Percentiles rank a stretch among this genome's conserved stretches.
Conservation (phyloP, 352 stramenopile genomes). For the Pilasporangium apinafurcum region DNA sequence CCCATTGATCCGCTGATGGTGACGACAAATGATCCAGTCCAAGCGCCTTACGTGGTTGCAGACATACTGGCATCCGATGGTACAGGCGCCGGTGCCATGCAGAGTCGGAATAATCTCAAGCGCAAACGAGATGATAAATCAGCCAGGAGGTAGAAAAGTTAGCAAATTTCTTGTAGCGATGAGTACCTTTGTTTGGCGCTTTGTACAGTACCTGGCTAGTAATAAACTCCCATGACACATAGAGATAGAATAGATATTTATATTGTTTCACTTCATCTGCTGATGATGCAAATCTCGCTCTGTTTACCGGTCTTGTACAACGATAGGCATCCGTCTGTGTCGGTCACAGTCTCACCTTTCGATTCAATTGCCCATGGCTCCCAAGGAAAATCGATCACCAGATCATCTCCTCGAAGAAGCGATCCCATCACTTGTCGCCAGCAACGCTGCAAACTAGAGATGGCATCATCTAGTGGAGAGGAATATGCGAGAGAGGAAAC, state of each 20-base stretch:
- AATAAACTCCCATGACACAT: not conserved
- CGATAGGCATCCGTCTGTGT: constrained; percentile 37
- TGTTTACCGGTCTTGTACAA: constrained; percentile 31
- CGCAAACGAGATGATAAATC: constrained; percentile 60
- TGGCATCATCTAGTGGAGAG: too few relatives aligned
- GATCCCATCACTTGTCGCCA: too few relatives aligned
- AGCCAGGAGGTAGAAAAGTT: not conserved
- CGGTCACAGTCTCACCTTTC: too few relatives aligned
- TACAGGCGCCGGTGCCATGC: constrained; percentile 70
- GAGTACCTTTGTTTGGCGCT: too few relatives aligned
- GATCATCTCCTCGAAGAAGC: too few relatives aligned
- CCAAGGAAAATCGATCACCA: too few relatives aligned
- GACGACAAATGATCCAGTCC: constrained; percentile 26
- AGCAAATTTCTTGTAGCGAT: too few relatives aligned
- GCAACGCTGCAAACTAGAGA: too few relatives aligned
- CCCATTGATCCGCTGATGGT: constrained; percentile 50
- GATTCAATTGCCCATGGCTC: too few relatives aligned
- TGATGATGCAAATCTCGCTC: constrained; percentile 46
- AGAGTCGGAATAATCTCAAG: constrained; percentile 86
- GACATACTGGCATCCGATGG: constrained; percentile 68
- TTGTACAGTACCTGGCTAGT: too few relatives aligned
- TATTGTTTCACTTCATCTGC: constrained; percentile 11
- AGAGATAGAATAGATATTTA: constrained; percentile 2
- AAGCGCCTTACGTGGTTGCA: constrained; percentile 58
- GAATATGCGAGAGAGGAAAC: too few relatives aligned